Percentiles rank a stretch among this genome's conserved stretches.
Conservation (phyloP, 1,284 basidiomycete genomes). For the Malassezia sympodialis region DNA sequence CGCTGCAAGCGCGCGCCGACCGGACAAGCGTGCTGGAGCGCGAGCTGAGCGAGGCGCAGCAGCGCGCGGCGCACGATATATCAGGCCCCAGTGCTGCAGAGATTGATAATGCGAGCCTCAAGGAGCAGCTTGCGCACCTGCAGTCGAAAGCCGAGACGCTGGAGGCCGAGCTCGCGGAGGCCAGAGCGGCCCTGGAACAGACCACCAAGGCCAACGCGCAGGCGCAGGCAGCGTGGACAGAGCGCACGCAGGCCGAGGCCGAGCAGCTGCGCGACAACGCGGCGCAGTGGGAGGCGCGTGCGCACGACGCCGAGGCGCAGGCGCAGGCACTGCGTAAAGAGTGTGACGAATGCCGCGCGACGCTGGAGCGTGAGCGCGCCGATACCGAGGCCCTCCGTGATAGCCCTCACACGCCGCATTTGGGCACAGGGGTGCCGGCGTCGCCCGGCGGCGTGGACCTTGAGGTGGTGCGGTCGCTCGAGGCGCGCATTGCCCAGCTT, state of each 20-base stretch:
- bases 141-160: constrained; percentile 64
- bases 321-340: constrained; percentile 61
- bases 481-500: constrained; percentile 34
- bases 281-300: constrained; percentile 57
- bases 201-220: constrained; percentile 47
- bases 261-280: constrained; percentile 57
- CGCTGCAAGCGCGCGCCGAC: constrained; percentile 74
- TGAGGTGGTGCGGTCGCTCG: constrained; percentile 44
- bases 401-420: constrained; percentile 48
- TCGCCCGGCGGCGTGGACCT: constrained; percentile 41
- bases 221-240: constrained; percentile 62
- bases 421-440: constrained; percentile 37
- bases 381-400: constrained; percentile 81
- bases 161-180: constrained; percentile 78
- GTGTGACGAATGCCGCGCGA: constrained; percentile 71
- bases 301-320: constrained; percentile 47
- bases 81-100: constrained; percentile 58
- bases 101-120: constrained; percentile 84
- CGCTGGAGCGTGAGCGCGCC: constrained; percentile 78
- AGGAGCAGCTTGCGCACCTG: constrained; percentile 74
- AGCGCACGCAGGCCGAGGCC: constrained; percentile 49
- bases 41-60: constrained; percentile 23
- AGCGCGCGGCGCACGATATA: background rate
- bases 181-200: constrained; percentile 24
- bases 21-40: constrained; percentile 30